Conservation (phyloP, 1,139 yeast species). For the Meyerozyma carpophila region DNA sequence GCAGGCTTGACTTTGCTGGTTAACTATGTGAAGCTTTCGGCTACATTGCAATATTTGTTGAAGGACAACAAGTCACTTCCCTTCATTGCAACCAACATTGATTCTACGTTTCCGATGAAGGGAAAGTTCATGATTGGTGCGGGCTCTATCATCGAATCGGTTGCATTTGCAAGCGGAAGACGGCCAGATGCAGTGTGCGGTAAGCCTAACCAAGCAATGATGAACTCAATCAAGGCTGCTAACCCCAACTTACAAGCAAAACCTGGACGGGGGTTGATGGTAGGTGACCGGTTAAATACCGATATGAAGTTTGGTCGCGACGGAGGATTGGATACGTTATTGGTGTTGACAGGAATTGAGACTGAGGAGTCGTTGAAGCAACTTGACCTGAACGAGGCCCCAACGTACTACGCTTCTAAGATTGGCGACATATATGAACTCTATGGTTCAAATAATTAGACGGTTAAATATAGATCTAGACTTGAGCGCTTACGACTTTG, state of each 20-base stretch:
- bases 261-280: constrained; percentile 73
- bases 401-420: constrained; percentile 66
- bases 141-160: constrained; percentile 81
- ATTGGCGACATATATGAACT: constrained; percentile 73
- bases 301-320: constrained; percentile 89
- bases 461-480: background rate
- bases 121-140: constrained; percentile 91
- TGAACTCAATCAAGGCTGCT: constrained; percentile 79
- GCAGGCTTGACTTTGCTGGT: constrained; percentile 77
- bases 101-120: constrained; percentile 87
- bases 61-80: constrained; percentile 57
- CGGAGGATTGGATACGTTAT: constrained; percentile 77
- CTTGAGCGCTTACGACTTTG: background rate
- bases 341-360: constrained; percentile 90
- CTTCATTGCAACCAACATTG: constrained; percentile 92
- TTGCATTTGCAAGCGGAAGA: constrained; percentile 74
- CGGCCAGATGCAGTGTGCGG: constrained; percentile 70
- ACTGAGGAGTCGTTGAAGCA: constrained; percentile 53
- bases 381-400: constrained; percentile 41
- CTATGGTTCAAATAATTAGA: background rate
- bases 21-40: constrained; percentile 76
- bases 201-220: constrained; percentile 85
- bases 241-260: constrained; percentile 43
- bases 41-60: constrained; percentile 72
- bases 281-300: constrained; percentile 93